Percentiles rank a stretch among this genome's conserved stretches.
Conservation (phyloP, 2,329 filamentous ascomycete species). For the Myriosclerotinia scirpicola region DNA sequence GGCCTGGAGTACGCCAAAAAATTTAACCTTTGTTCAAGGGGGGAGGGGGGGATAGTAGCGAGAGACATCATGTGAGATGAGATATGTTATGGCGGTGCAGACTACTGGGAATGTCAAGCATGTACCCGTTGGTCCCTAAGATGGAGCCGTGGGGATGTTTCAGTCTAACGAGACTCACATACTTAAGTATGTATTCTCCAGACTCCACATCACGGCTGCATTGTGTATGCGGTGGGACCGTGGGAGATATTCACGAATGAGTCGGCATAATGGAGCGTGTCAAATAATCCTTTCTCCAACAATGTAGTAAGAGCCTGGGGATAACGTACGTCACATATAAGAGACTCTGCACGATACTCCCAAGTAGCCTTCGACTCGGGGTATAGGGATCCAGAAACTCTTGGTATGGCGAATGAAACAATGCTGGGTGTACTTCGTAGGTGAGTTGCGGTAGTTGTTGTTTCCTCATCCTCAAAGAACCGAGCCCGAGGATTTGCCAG, state of each 20-base stretch:
- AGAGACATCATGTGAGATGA: conserved; percentile 1
- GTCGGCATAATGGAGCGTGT: too few species aligned
- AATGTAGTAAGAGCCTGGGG: too few species aligned
- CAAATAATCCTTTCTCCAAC: too few species aligned
- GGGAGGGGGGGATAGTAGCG: too few species aligned
- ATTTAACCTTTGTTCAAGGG: too few species aligned
- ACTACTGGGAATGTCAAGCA: background rate
- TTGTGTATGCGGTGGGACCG: too few species aligned
- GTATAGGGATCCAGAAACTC: background rate
- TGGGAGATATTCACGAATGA: too few species aligned
- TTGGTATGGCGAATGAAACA: background rate
- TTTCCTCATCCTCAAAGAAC: background rate
- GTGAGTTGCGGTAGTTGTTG: background rate
- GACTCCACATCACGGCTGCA: background rate
- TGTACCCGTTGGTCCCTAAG: background rate
- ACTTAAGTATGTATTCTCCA: background rate
- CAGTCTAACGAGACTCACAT: background rate
- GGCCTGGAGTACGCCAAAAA: too few species aligned
- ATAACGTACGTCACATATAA: background rate
- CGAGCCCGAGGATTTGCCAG: conserved; percentile 13
- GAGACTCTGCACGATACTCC: background rate
- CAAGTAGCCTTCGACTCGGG: background rate
- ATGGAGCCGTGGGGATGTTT: background rate
- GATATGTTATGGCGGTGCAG: background rate
- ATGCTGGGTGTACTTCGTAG: background rate